These are phyloP conservation scores for Debaryomycetaceae sp. DNA, from an alignment of 1,139 yeast species.

Conservation along the genomic window DNA sequence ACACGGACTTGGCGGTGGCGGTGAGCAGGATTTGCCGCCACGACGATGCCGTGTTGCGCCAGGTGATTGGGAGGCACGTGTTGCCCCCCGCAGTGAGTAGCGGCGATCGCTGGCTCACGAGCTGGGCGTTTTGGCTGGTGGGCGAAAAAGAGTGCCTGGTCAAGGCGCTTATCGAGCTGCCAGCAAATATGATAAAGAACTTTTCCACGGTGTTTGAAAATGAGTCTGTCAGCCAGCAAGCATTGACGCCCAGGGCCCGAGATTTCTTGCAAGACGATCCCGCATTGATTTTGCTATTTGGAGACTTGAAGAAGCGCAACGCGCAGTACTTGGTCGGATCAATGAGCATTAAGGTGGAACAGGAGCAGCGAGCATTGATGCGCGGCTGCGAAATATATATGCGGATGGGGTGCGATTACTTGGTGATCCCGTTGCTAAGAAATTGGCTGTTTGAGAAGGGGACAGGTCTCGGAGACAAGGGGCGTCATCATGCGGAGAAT, in stretches of 20 bases:
- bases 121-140: constrained; percentile 73
- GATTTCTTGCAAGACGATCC: constrained; percentile 69
- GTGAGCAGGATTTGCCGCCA: constrained; percentile 63
- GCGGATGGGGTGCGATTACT: constrained; percentile 86
- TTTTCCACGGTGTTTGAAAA: constrained; percentile 14
- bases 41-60: constrained; percentile 23
- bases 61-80: constrained; percentile 40
- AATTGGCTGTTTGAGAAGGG: constrained; percentile 54
- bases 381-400: constrained; percentile 59
- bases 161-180: constrained; percentile 54
- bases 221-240: constrained; percentile 9
- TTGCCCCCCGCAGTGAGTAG: constrained; percentile 45
- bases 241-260: constrained; percentile 8
- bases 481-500: not conserved
- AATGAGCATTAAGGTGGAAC: constrained; percentile 27
- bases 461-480: constrained; percentile 1
- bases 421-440: constrained; percentile 51
- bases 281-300: constrained; percentile 57
- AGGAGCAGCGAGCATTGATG: constrained; percentile 52
- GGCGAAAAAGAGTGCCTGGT: constrained; percentile 42
- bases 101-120: constrained; percentile 77
- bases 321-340: constrained; percentile 40
- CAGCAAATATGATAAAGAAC: constrained; percentile 29
- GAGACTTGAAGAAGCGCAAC: constrained; percentile 43
- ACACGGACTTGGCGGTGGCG: constrained; percentile 64